These are phyloP conservation scores for Tephrocybe rancida DNA, from an alignment of 768 basidiomycete species.

Conservation along the genomic window DNA sequence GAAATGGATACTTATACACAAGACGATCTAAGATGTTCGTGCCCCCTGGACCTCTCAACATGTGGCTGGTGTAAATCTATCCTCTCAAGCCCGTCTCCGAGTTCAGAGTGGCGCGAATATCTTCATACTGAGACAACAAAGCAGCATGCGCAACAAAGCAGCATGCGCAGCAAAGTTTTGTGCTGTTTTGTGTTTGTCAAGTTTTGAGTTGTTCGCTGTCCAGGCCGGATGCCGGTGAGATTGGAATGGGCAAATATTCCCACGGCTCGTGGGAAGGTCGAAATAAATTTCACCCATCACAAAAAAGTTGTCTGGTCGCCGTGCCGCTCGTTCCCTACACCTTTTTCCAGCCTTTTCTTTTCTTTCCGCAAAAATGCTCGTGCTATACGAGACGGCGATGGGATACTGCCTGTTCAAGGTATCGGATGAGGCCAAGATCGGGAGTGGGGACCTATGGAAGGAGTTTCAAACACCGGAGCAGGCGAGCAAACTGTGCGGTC, in stretches of 20 bases:
- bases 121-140: no score
- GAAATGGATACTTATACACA: no score
- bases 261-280: conserved; percentile 32
- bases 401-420: conserved; percentile 99
- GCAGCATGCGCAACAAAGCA: no score
- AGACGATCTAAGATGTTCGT: no score
- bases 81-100: no score
- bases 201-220: no score
- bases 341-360: neutral
- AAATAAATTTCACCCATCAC: conserved; percentile 25
- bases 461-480: conserved; percentile 92
- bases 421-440: conserved; percentile 84
- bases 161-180: no score
- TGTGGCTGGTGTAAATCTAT: no score
- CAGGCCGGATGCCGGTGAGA: no score
- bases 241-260: conserved; percentile 20
- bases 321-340: neutral
- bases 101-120: no score
- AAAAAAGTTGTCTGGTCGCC: conserved; percentile 9
- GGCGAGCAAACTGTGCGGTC: conserved; percentile 87
- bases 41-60: no score
- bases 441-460: conserved; percentile 84
- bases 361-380: conserved; percentile 68
- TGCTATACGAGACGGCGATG: conserved; percentile 93
- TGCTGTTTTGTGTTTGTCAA: no score